A percentile compares a stretch with the other conserved stretches of the same genome.
Evolutionary conservation across 2,329 filamentous ascomycete genomes (phyloP).

Genomic region (Byssothecium circinans): DNA sequence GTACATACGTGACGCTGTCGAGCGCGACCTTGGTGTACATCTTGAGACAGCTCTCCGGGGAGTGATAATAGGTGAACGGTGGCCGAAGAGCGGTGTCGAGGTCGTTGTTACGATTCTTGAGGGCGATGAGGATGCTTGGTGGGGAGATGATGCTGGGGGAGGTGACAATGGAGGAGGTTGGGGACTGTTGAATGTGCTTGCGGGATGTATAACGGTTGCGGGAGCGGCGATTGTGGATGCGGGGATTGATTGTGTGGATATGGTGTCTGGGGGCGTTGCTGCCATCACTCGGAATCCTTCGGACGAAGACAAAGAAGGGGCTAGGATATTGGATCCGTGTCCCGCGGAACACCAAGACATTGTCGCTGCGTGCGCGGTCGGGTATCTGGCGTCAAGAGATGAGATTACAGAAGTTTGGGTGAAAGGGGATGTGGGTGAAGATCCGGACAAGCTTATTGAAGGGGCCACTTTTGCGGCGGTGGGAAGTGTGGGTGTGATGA

Average conservation of each 20-base stretch:
- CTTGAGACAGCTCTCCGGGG: slow-evolving; percentile 88
- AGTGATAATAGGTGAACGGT: slow-evolving; percentile 87
- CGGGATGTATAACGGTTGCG: slow-evolving; percentile 90
- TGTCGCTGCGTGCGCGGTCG: slow-evolving; percentile 83
- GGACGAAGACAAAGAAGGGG: slow-evolving; percentile 29
- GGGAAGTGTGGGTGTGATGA: slow-evolving; percentile 61
- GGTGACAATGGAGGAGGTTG: slow-evolving; percentile 66
- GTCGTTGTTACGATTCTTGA: slow-evolving; percentile 91
- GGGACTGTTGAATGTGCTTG: slow-evolving; percentile 88
- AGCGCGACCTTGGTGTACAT: slow-evolving; percentile 88
- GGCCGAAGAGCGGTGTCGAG: slow-evolving; percentile 98
- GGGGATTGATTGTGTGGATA: slow-evolving; percentile 92
- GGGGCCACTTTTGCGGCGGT: slow-evolving; percentile 65
- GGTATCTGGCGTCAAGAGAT: slow-evolving; percentile 81
- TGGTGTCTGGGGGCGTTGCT: slow-evolving; percentile 85
- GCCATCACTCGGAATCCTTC: slow-evolving; percentile 62
- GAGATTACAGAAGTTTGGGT: slow-evolving; percentile 96
- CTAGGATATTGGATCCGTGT: slow-evolving; percentile 76
- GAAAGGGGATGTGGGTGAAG: slow-evolving; percentile 66
- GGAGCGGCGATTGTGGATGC: slow-evolving; percentile 92
- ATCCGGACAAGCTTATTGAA: slow-evolving; percentile 60
- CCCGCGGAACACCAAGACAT: slow-evolving; percentile 78
- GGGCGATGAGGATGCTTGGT: slow-evolving; percentile 79
- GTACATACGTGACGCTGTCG: slow-evolving; percentile 81
- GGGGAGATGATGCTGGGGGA: slow-evolving; percentile 51